A percentile compares a stretch with the other conserved stretches of the same genome.
These are phyloP conservation scores for Candida ovalis DNA, from an alignment of 805 yeast genomes.

Conservation along the genomic window DNA sequence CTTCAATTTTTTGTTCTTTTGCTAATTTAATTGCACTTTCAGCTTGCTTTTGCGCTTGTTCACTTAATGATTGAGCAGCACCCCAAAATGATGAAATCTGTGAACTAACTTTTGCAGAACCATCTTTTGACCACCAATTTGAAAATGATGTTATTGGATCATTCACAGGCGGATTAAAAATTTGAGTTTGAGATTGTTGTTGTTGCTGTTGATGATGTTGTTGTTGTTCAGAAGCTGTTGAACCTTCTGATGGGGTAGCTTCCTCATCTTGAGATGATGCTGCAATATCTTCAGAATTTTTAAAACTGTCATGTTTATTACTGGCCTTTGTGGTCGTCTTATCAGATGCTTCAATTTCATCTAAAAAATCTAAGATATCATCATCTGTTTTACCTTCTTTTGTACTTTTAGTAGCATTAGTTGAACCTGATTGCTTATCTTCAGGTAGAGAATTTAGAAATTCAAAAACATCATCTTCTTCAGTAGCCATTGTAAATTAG, in stretches of 20 bases:
- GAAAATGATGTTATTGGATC: conserved; percentile 67
- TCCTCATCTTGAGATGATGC: conserved; percentile 5
- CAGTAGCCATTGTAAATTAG: too few relatives aligned
- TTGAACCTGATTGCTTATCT: conserved; percentile 15
- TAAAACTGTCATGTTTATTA: background rate
- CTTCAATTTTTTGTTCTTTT: conserved; percentile 33
- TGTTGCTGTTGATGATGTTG: background rate
- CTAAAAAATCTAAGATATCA: conserved; percentile 54
- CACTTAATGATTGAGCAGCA: conserved; percentile 40
- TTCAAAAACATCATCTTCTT: conserved; percentile 73
- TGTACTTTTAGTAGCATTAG: conserved; percentile 1
- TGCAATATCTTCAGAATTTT: background rate
- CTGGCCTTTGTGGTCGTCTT: conserved; percentile 26
- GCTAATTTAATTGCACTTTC: conserved; percentile 52
- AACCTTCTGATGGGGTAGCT: conserved; percentile 4
- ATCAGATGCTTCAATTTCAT: conserved; percentile 67
- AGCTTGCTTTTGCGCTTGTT: conserved; percentile 43
- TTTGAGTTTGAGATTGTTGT: conserved; percentile 1
- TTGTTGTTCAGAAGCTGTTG: conserved; percentile 1
- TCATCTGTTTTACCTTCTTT: conserved; percentile 37
- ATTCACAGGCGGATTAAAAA: conserved; percentile 17
- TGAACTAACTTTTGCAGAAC: conserved; percentile 60
- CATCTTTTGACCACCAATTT: conserved; percentile 73
- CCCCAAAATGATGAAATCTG: conserved; percentile 67
- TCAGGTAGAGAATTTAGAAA: conserved; percentile 80